Base-by-base conservation (phyloP, 2,329 filamentous ascomycete genomes). In the Plenodomus lindquistii region DNA sequence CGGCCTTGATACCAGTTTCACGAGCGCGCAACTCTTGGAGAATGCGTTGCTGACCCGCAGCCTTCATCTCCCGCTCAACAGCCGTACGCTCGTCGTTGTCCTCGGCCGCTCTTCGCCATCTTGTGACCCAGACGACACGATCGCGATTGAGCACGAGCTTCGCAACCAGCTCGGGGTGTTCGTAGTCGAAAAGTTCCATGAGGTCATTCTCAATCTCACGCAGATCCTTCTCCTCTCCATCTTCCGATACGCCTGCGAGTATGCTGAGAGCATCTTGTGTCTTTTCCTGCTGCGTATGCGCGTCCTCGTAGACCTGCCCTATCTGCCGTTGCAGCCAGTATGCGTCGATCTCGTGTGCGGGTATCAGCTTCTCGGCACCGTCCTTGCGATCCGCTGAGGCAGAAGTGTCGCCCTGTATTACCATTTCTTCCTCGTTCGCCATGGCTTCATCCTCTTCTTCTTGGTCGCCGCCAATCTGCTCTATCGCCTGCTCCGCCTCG, bases 121-220 rank as follows among this genome's bases (percentile, higher is more conserved):
- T 85, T 10, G 93, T 97, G 35, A 95, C 88, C 94, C 95, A 99
- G 10, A 96, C 89, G 46, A 99, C 85, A 77, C 94, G 95, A 64
- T 97, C 90, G 48, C 91, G 84, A 73, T 99, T 99, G 60, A 87
- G 85, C 47, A 97, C 91, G 15, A 99, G 81, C 72, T 91, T 93
- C 56, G 90, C 87, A 20, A 97, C 94, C 45, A 97, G 81, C 56
- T 97, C 91, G 52, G 95, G 91, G 66, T 97, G 89, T 64, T 97
- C 93, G 65, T 96, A 99, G 65, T 99, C 94, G 62, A 99, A 97
- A 0, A 99, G 82, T 64, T 97, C 94, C 89, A 97, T 97, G 48
- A 99, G 80, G 55, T 99, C 94, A 72, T 99, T 99, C 67, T 99
- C 94, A 46, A 97, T 92, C 66, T 99, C 93, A 63, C 93, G 86